A percentile compares a stretch with the other conserved stretches of the same genome.
Conservation (phyloP, 495 filamentous ascomycete genomes). For the Xylaria nigripes region DNA sequence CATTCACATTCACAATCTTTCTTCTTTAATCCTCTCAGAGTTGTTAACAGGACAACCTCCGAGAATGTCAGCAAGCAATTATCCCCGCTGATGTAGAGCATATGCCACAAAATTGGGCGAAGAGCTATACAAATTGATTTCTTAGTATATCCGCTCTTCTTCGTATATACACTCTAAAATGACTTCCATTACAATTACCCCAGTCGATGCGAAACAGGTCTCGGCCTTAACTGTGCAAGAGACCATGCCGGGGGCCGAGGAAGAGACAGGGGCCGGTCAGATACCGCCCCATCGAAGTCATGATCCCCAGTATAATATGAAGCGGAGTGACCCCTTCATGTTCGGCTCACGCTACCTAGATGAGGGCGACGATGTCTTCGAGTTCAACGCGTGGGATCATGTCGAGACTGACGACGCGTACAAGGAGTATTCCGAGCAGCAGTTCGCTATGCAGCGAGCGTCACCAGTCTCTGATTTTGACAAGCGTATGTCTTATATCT, state of each 20-base stretch:
- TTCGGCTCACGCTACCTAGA: slow-evolving; percentile 85
- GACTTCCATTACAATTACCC: neutral
- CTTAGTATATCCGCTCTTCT: neutral
- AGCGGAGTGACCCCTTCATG: slow-evolving; percentile 84
- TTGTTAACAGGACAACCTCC: slow-evolving; percentile 9
- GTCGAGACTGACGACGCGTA: slow-evolving; percentile 81
- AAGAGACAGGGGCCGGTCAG: slow-evolving; percentile 3
- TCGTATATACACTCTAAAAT: neutral
- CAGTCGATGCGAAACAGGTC: slow-evolving; percentile 9
- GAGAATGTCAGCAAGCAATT: slow-evolving; percentile 16
- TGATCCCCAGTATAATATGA: slow-evolving; percentile 55
- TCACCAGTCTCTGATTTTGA: slow-evolving; percentile 83
- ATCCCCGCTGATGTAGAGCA: slow-evolving; percentile 5
- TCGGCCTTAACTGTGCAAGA: slow-evolving; percentile 23
- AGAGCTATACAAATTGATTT: neutral
- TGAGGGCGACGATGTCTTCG: slow-evolving; percentile 76
- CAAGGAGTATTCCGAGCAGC: slow-evolving; percentile 67
- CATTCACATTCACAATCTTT: neutral
- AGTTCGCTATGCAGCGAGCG: slow-evolving; percentile 73
- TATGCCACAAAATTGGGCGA: neutral
- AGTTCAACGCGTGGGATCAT: slow-evolving; percentile 98
- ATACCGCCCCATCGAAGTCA: slow-evolving; percentile 44
- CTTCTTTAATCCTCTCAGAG: slow-evolving; percentile 2
- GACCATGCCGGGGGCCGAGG: neutral
- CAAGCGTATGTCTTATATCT: slow-evolving; percentile 44